A percentile compares a stretch with the other conserved stretches of the same genome.
phyloP scores from a whole-genome alignment of 768 basidiomycete genomes.

The Coprinopsis cinerea region DNA sequence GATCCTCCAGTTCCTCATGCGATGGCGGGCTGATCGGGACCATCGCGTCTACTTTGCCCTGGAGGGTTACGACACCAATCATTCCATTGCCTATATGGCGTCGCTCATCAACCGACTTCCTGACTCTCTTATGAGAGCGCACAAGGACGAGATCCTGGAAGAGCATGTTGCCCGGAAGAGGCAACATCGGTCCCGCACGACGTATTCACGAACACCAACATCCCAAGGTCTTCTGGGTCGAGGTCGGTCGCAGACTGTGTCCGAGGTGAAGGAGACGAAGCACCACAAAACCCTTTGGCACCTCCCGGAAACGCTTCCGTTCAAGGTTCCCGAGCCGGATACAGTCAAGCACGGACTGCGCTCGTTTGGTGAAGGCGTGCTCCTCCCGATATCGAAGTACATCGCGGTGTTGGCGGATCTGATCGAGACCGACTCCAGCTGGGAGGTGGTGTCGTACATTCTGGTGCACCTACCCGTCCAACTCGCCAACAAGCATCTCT shows the following conservation, averaged over 20 bases:
- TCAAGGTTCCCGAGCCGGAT: slow-evolving; percentile 48
- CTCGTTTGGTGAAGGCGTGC: slow-evolving; percentile 48
- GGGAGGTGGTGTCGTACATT: slow-evolving; percentile 91
- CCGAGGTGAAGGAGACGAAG: background rate
- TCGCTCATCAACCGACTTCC: slow-evolving; percentile 54
- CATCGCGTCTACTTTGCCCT: slow-evolving; percentile 75
- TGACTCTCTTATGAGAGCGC: slow-evolving; percentile 10
- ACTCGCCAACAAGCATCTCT: slow-evolving; percentile 91
- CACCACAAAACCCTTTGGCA: slow-evolving; percentile 51
- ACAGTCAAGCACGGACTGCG: slow-evolving; percentile 62
- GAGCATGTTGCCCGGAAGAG: slow-evolving; percentile 29
- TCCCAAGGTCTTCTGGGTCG: background rate
- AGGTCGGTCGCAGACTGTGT: background rate
- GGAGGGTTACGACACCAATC: slow-evolving; percentile 48
- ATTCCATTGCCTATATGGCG: slow-evolving; percentile 53
- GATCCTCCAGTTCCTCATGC: slow-evolving; percentile 81
- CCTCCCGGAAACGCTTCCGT: slow-evolving; percentile 51
- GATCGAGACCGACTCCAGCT: slow-evolving; percentile 71
- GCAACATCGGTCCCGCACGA: slow-evolving; percentile 46
- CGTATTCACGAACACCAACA: background rate
- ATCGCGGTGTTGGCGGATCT: slow-evolving; percentile 57
- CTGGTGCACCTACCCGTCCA: slow-evolving; percentile 89
- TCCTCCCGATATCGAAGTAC: slow-evolving; percentile 75
- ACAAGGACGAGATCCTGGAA: slow-evolving; percentile 14
- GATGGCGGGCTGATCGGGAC: slow-evolving; percentile 83